phyloP scores from a whole-genome alignment of 352 stramenopile genomes.

The Phytopythium montanum region DNA sequence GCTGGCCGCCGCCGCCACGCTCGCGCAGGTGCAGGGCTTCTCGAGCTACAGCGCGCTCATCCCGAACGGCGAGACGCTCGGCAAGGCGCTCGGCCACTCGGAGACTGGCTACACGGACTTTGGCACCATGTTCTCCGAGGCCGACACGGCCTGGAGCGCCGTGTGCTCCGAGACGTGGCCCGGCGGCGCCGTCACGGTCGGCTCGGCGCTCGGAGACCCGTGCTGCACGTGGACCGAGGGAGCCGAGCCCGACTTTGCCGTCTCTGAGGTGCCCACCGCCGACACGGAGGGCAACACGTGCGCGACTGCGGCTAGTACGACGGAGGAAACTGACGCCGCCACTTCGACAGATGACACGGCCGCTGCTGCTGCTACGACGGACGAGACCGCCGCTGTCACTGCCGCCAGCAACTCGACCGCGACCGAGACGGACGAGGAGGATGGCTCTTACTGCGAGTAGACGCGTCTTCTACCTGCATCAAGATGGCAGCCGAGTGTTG shows the following conservation, averaged over 20 bases:
- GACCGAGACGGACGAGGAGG: not conserved
- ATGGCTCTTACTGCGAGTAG: conserved; percentile 4
- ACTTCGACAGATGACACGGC: conserved; percentile 14
- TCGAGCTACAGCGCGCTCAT: conserved; percentile 31
- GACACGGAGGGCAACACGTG: conserved; percentile 18
- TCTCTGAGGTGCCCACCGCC: conserved; percentile 19
- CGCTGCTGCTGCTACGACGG: not conserved
- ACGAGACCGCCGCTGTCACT: not conserved
- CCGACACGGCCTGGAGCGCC: conserved; percentile 23
- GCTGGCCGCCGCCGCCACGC: not conserved
- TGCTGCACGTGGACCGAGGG: conserved; percentile 34
- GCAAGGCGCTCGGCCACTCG: conserved; percentile 32
- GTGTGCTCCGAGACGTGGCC: conserved; percentile 36
- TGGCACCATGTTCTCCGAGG: conserved; percentile 24
- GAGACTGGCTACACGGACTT: conserved; percentile 31
- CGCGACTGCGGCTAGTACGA: conserved; percentile 12
- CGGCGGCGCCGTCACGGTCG: conserved; percentile 29
- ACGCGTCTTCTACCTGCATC: too few relatives aligned
- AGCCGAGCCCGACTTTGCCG: conserved; percentile 23
- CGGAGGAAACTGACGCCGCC: conserved; percentile 11
- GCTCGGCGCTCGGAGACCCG: conserved; percentile 23
- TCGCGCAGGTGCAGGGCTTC: not conserved
- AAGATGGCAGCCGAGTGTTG: too few relatives aligned
- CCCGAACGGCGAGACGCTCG: conserved; percentile 36
- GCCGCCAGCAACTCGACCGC: conserved; percentile 5